Base-by-base conservation (phyloP, 768 basidiomycete genomes). In the Macrocybe gigantea region DNA sequence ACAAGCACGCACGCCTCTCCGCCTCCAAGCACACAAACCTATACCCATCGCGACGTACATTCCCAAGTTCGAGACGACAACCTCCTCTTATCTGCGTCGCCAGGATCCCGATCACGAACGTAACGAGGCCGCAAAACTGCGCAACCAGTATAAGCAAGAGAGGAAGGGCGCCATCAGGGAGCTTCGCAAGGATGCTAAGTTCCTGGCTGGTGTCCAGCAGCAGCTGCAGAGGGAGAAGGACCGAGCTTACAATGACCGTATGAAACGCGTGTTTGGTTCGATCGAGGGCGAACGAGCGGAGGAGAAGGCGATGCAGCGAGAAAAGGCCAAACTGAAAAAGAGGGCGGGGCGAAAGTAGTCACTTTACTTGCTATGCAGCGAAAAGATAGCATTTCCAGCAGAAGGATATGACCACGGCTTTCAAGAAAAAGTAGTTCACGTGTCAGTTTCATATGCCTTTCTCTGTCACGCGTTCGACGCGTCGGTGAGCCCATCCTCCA, bases 131-230 rank as follows among this genome's bases (percentile, higher is more conserved):
- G 68, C 84, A 49, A 98, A 97, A 65, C 67, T 99, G 59, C 85
- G 88, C 47, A 78, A 80, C 36, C 82, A 93, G 61, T 86, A 93
- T 72, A 94, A 94, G 70, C 86, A 98, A 69, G 96, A 98, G 73
- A 74, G 80, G 60, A 98, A 97, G 74, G 94, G 96, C 38, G 96
- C 96, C 5, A 93, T 99, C 52, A 75, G 95, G 40, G 96, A 99
- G 62, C 73, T 99, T 45, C 82, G 96, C 51, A 97, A 97, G 73
- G 96, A 99, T 62, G 85, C 92, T 52, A 77, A 80, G 55, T 99
- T 97, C 80, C 72, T 99, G 67, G 92, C 95, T 7, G 75, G 74
- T 30, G 93, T 94, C 61, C 83, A 92, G 57, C 84, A 90, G 60
- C 80, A 84, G 68, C 82, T 85, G 60, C 87, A 91, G 68, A 69